A percentile compares a stretch with the other conserved stretches of the same genome.
Conservation (phyloP, 805 yeast species). For the Lachancea sp. region DNA sequence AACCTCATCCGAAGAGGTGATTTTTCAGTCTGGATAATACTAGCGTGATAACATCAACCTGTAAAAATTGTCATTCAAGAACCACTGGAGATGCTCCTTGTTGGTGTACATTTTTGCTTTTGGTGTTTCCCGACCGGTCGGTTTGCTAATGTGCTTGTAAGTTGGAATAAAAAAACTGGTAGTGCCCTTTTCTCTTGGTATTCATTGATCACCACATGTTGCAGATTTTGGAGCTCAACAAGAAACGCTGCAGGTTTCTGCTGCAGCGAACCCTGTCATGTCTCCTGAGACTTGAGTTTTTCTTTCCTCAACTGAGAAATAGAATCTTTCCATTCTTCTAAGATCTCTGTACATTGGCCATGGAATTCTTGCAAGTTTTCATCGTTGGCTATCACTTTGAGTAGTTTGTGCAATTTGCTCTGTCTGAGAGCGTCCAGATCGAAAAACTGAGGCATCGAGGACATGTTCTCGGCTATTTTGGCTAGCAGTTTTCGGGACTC, state of each 20-base stretch:
- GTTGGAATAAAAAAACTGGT: too few relatives aligned
- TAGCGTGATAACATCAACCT: too few relatives aligned
- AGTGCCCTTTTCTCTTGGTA: too few relatives aligned
- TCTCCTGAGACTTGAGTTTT: conserved; percentile 13
- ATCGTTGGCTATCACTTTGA: conserved; percentile 26
- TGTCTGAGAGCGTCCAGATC: conserved; percentile 26
- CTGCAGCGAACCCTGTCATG: too few relatives aligned
- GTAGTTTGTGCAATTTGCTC: conserved; percentile 29
- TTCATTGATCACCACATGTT: too few relatives aligned
- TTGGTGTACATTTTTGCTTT: too few relatives aligned
- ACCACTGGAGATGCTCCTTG: too few relatives aligned
- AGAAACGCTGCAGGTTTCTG: too few relatives aligned
- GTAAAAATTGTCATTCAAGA: too few relatives aligned
- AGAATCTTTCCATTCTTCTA: conserved; percentile 21
- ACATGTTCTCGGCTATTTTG: conserved; percentile 22
- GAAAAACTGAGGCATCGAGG: conserved; percentile 26
- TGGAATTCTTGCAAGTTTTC: conserved; percentile 27
- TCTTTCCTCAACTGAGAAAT: conserved; percentile 23
- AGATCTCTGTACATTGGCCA: conserved; percentile 21
- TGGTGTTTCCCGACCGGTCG: too few relatives aligned
- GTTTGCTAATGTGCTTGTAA: too few relatives aligned
- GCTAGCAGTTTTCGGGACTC: conserved; percentile 26
- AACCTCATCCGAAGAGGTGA: background rate
- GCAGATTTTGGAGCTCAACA: background rate
- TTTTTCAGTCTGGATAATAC: too few relatives aligned